phyloP scores from a whole-genome alignment of 75 land plant species.

The Azolla pinnata region DNA sequence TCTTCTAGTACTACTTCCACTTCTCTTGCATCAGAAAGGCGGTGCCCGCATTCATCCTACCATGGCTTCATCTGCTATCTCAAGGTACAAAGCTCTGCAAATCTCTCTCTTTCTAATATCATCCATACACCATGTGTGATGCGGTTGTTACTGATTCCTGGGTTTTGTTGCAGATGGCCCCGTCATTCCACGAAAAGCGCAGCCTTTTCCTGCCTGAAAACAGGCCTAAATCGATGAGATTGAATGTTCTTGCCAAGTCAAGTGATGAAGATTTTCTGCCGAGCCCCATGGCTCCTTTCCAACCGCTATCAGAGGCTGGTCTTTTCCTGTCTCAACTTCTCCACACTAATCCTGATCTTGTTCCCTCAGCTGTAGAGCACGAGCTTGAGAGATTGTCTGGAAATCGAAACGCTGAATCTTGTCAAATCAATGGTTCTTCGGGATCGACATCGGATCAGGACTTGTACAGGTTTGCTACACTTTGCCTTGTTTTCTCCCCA shows the following conservation, averaged over 20 bases:
- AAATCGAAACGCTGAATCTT: conserved; percentile 5
- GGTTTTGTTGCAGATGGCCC: background rate
- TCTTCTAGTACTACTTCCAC: background rate
- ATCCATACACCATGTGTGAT: too few species aligned
- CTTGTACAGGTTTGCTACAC: conserved; percentile 12
- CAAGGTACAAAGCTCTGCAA: background rate
- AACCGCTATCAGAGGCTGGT: conserved; percentile 15
- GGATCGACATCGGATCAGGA: conserved; percentile 5
- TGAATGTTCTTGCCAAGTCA: background rate
- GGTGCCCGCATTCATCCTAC: background rate
- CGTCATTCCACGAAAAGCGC: background rate
- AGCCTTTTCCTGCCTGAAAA: background rate
- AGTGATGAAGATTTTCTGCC: background rate
- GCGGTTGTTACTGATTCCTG: too few species aligned
- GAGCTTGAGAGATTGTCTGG: conserved; percentile 11
- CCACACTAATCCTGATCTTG: conserved; percentile 12
- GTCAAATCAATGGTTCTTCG: background rate
- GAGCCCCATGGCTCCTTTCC: conserved; percentile 6
- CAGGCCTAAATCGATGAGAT: background rate
- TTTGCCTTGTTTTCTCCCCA: background rate
- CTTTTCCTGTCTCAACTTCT: conserved; percentile 8
- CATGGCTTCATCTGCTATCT: background rate
- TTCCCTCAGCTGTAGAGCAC: conserved; percentile 15
- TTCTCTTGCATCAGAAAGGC: background rate
- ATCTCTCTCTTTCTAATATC: too few species aligned